Evolutionary conservation across 306 rosid genomes (phyloP).

Genomic region (Lathyrus tuberosus): DNA sequence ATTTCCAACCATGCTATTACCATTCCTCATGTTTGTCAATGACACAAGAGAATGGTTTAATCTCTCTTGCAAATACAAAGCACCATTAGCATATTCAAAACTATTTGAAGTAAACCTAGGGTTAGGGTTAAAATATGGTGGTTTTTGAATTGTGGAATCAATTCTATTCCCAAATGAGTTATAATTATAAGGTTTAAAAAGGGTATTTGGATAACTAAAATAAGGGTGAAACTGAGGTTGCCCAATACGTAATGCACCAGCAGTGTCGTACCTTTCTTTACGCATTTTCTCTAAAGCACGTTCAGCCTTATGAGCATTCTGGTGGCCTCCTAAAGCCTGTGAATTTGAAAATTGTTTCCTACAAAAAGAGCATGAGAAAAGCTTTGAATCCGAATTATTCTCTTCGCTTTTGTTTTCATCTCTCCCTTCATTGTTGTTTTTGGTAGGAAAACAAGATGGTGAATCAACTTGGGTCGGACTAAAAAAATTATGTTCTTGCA

Average conservation of each 20-base stretch:
- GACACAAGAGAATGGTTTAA: neutral
- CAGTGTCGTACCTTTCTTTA: conserved; percentile 47
- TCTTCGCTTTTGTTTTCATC: neutral
- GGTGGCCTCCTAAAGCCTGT: conserved; percentile 88
- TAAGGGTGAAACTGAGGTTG: conserved; percentile 31
- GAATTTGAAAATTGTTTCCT: conserved; percentile 68
- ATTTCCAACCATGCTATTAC: neutral
- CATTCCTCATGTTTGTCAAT: neutral
- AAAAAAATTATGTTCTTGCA: conserved; percentile 42
- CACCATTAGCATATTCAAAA: conserved; percentile 24
- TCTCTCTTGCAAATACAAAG: neutral
- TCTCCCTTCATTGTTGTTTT: neutral
- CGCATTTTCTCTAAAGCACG: conserved; percentile 63
- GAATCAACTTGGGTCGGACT: conserved; percentile 20
- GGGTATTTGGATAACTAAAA: conserved; percentile 40
- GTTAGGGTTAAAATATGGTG: conserved; percentile 42
- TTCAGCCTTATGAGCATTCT: conserved; percentile 79
- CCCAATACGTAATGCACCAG: conserved; percentile 19
- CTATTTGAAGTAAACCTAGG: neutral
- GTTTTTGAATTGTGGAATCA: conserved; percentile 69
- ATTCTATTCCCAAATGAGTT: conserved; percentile 51
- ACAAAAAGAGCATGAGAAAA: conserved; percentile 70
- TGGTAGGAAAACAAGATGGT: conserved; percentile 15
- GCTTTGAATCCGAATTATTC: conserved; percentile 32
- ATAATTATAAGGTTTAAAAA: conserved; percentile 8